Evolutionary conservation across 148 eudicot species (phyloP), one percentile per base, ranked within the genome.

Genomic region (Camellia sinensis): DNA sequence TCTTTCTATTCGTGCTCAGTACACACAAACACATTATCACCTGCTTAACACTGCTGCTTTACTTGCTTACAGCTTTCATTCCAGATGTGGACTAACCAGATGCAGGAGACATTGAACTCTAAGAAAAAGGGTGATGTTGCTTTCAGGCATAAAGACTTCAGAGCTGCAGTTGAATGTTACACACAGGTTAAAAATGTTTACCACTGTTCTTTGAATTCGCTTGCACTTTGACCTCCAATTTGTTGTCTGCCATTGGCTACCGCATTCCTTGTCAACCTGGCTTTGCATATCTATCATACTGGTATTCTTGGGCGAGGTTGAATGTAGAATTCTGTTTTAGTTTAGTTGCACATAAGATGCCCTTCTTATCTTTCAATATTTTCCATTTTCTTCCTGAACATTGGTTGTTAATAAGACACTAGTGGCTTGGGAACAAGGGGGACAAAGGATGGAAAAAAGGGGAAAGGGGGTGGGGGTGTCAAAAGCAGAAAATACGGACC

Each of bases 21-120:
- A 29, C 37, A 29, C 37, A 29, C 37, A 29, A 29, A 29, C 37
- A 29, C 37, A 0, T 29, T 29, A 3, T 46, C 66, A 62, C 82
- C 72, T 73, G 50, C 52, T 46, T 9, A 56, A 29, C 53, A 54
- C 52, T 40, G 4, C 50, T 54, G 50, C 64, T 78, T 62, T 79
- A 72, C 73, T 79, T 54, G 45, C 70, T 50, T 81, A 89, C 97
- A 96, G 98, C 95, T 96, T 41, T 96, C 99, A 10, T 96, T 96
- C 84, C 95, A 92, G 83, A 93, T 96, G 99, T 96, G 99, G 99
- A 96, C 99, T 37, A 85, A 94, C 83, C 98, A 96, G 88, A 90
- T 96, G 95, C 97, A 93, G 87, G 98, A 96, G 9, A 93, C 93
- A 46, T 84, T 96, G 83, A 89, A 82, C 88, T 91, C 99, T 4